These are phyloP conservation scores for Passiflora organensis DNA, from an alignment of 345 rosid species.

Conservation along the genomic window DNA sequence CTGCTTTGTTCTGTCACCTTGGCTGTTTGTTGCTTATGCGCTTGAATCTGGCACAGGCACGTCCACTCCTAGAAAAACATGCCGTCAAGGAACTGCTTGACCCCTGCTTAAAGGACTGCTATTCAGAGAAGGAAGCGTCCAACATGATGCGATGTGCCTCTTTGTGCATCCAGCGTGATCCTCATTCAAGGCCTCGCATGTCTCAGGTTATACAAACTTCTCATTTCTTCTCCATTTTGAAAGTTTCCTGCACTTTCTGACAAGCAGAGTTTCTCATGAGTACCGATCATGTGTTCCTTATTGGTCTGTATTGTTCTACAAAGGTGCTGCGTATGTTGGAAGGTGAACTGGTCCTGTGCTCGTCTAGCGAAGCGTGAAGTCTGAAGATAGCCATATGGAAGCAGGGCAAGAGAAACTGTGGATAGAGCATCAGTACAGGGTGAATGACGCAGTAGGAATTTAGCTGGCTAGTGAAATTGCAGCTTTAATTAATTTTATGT, in stretches of 20 bases:
- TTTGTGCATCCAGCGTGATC: slow-evolving; percentile 19
- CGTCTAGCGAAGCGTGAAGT: slow-evolving; percentile 3
- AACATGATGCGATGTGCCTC: slow-evolving; percentile 26
- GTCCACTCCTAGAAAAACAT: slow-evolving; percentile 21
- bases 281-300: neutral
- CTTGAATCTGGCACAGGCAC: slow-evolving; percentile 18
- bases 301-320: slow-evolving; percentile 4
- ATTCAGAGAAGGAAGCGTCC: slow-evolving; percentile 12
- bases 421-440: too few relatives aligned
- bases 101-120: slow-evolving; percentile 13
- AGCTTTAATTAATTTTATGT: too few relatives aligned
- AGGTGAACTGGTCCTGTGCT: slow-evolving; percentile 46
- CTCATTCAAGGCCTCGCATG: slow-evolving; percentile 26
- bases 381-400: too few relatives aligned
- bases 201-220: slow-evolving; percentile 20
- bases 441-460: too few relatives aligned
- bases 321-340: slow-evolving; percentile 90
- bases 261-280: neutral
- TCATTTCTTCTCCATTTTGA: too few relatives aligned
- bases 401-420: too few relatives aligned
- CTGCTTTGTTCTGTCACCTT: slow-evolving; percentile 1
- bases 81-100: slow-evolving; percentile 20
- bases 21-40: neutral
- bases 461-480: too few relatives aligned
- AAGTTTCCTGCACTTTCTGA: neutral